phyloP scores from a whole-genome alignment of 306 rosid species.

The Lagenaria siceraria region DNA sequence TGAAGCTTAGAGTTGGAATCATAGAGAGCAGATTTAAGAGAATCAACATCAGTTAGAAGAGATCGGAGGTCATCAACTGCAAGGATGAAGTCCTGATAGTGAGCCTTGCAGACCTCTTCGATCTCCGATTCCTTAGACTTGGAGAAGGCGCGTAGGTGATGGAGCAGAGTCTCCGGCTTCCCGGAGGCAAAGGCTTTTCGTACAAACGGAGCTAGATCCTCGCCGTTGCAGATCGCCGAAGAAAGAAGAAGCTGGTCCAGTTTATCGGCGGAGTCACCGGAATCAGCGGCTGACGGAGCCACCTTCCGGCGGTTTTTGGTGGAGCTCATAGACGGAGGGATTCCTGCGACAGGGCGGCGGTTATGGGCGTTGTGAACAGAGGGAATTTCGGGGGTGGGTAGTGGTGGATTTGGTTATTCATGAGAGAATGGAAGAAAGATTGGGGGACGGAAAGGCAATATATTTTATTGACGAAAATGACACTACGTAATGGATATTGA shows the following conservation, averaged over 20 bases:
- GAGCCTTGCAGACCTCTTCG: slow-evolving; percentile 96
- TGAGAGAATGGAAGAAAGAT: background rate
- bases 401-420: slow-evolving; percentile 10
- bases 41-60: slow-evolving; percentile 87
- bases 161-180: slow-evolving; percentile 82
- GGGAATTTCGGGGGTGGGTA: slow-evolving; percentile 28
- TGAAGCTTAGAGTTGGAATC: slow-evolving; percentile 89
- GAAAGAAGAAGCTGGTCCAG: slow-evolving; percentile 78
- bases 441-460: background rate
- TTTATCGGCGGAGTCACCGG: slow-evolving; percentile 70
- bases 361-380: slow-evolving; percentile 20
- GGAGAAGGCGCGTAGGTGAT: slow-evolving; percentile 83
- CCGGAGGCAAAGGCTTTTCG: slow-evolving; percentile 75
- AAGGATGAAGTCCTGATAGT: slow-evolving; percentile 96
- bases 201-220: slow-evolving; percentile 83
- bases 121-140: slow-evolving; percentile 91
- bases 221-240: slow-evolving; percentile 85
- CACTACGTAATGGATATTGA: background rate
- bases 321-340: slow-evolving; percentile 31
- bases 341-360: background rate
- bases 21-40: slow-evolving; percentile 76
- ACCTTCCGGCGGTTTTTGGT: slow-evolving; percentile 69
- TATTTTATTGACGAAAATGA: slow-evolving; percentile 6
- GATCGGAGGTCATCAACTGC: slow-evolving; percentile 99
- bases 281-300: slow-evolving; percentile 30